A percentile compares a stretch with the other conserved stretches of the same genome.
phyloP scores from a whole-genome alignment of 2,329 filamentous ascomycete genomes.

The Ophiosphaerella korrae region DNA sequence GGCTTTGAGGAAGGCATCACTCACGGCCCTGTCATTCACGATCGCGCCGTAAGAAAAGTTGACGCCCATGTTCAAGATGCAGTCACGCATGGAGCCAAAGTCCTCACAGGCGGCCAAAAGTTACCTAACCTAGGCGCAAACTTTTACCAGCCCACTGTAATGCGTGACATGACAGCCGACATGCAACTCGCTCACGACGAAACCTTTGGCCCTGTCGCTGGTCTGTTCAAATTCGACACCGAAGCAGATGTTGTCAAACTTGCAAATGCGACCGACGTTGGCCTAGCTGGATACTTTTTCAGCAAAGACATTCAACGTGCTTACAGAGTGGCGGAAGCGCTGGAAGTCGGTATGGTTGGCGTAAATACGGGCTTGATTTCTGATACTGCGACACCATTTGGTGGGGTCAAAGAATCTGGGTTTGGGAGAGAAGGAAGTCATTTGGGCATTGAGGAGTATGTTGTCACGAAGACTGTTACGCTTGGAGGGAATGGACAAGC shows the following conservation, averaged over 20 bases:
- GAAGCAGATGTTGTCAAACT: conserved; percentile 86
- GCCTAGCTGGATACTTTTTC: conserved; percentile 94
- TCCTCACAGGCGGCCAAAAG: conserved; percentile 64
- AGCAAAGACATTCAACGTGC: conserved; percentile 64
- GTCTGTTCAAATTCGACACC: conserved; percentile 83
- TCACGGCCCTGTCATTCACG: conserved; percentile 85
- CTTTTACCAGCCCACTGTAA: conserved; percentile 89
- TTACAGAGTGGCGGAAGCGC: conserved; percentile 65
- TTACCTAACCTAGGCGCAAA: conserved; percentile 77
- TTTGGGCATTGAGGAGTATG: conserved; percentile 57
- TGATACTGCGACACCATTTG: conserved; percentile 55
- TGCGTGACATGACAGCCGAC: conserved; percentile 81
- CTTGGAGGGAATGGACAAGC: conserved; percentile 67
- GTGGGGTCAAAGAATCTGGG: conserved; percentile 57
- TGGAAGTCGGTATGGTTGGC: conserved; percentile 88
- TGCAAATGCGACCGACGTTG: conserved; percentile 83
- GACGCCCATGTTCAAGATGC: conserved; percentile 45
- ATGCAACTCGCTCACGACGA: conserved; percentile 89
- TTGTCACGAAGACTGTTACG: conserved; percentile 54
- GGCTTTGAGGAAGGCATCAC: conserved; percentile 74
- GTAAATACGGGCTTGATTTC: conserved; percentile 58
- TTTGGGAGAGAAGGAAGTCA: conserved; percentile 59
- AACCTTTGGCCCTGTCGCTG: conserved; percentile 94
- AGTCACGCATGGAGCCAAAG: conserved; percentile 38
- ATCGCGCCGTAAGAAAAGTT: conserved; percentile 63